A percentile compares a stretch with the other conserved stretches of the same genome.
These are phyloP conservation scores for Jatropha multifida DNA, from an alignment of 441 rosid species.

Conservation along the genomic window DNA sequence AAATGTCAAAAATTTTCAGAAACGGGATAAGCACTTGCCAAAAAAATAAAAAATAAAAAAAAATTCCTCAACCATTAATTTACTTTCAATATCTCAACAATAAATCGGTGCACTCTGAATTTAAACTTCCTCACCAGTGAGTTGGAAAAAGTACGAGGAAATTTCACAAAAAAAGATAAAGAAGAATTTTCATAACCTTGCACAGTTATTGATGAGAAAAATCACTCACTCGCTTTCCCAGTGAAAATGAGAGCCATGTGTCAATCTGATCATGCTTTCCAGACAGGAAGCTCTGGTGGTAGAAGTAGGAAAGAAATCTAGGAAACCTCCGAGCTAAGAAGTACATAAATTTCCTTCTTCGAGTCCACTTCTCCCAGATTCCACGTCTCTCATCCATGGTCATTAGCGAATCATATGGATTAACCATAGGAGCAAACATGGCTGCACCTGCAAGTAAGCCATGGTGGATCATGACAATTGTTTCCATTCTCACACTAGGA, in stretches of 20 bases:
- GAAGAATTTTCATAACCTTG: not conserved
- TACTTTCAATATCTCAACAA: not conserved
- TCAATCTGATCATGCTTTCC: conserved; percentile 68
- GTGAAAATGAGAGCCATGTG: conserved; percentile 57
- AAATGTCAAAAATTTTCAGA: not conserved
- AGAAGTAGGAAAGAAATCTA: conserved; percentile 48
- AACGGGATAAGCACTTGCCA: not conserved
- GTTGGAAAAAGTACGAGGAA: not conserved
- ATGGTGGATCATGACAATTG: conserved; percentile 11
- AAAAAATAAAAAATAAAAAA: not conserved
- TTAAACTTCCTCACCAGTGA: not conserved
- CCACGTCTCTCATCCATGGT: conserved; percentile 45
- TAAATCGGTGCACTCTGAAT: not conserved
- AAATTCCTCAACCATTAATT: not conserved
- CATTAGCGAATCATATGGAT: conserved; percentile 65
- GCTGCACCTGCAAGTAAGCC: conserved; percentile 52
- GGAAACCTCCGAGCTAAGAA: conserved; percentile 62
- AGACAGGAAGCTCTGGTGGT: conserved; percentile 51
- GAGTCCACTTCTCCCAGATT: conserved; percentile 58
- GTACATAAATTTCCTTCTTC: conserved; percentile 53
- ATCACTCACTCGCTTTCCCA: conserved; percentile 48
- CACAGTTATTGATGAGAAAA: not conserved
- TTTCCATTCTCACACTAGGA: not conserved
- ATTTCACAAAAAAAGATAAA: not conserved
- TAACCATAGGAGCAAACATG: conserved; percentile 69